Base-by-base conservation (phyloP, 176 grass and related monocot species). In the Rhipidocladum racemiflorum region DNA sequence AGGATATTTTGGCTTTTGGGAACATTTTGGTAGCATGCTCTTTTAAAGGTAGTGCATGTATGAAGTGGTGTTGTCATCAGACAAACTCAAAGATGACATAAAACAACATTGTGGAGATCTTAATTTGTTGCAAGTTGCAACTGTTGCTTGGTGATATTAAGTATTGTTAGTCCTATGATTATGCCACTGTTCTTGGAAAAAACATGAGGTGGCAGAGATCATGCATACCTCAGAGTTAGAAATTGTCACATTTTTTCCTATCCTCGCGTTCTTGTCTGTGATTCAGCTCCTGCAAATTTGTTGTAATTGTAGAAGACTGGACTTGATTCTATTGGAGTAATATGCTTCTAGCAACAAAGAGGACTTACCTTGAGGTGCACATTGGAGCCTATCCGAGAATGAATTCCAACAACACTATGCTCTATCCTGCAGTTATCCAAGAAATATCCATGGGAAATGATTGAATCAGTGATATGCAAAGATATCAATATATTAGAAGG, bases 361-460 rank as follows among this genome's bases (percentile, higher is more conserved):
- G 25, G 69, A 44, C 68, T 82, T 10, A 88, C 96, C 93, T 99
- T 90, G 30, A 99, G 87, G 72, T 91, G 84, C 55, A 95, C 89
- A 74, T 93, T 93, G 82, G 87, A 61, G 57, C 89, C 79, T 82
- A 95, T 87, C 30, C 80, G 68, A 85, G 92, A 99, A 61, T 87
- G 96, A 44, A 99, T 49, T 74, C 92, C 96, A 74, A 91, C 76
- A 23, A 99, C 85, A 70, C 89, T 95, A 50, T 95, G 92, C 63
- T 91, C 85, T 85, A 95, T 83, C 5, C 78, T 85, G 68, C 91
- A 90, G 84, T 88, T 85, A 59, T 95, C 72, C 72, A 99, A 87
- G 75, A 99, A 93, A 83, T 87, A 95, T 56, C 92, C 96, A 28
- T 99, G 96, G 65, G 92, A 99, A 80, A 95, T 86, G 72, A 99